phyloP scores from a whole-genome alignment of 495 filamentous ascomycete genomes.

The Annulohypoxylon maeteangense region DNA sequence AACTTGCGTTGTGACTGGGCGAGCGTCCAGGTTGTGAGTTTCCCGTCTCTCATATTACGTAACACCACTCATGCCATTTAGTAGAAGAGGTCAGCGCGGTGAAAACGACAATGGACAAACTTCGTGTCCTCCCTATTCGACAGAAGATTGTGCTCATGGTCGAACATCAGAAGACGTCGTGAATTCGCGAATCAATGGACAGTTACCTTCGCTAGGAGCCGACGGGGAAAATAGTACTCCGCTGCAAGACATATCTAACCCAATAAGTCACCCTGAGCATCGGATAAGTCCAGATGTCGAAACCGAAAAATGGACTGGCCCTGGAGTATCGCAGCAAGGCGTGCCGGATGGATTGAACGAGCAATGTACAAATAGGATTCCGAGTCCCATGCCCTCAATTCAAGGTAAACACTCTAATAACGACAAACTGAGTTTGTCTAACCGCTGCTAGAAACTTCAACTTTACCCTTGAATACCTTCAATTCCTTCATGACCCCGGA shows the following conservation, averaged over 20 bases:
- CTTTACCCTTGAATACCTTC: slow-evolving; percentile 42
- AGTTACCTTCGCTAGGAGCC: slow-evolving; percentile 19
- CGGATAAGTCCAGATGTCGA: slow-evolving; percentile 18
- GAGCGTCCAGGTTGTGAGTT: slow-evolving; percentile 54
- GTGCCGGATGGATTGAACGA: slow-evolving; percentile 13
- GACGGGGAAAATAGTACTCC: slow-evolving; percentile 27
- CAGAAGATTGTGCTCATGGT: slow-evolving; percentile 38
- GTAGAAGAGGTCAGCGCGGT: slow-evolving; percentile 42
- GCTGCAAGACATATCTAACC: slow-evolving; percentile 22
- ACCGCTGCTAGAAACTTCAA: slow-evolving; percentile 27
- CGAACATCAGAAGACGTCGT: slow-evolving; percentile 38
- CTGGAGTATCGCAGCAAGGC: slow-evolving; percentile 2
- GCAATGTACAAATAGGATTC: slow-evolving; percentile 17
- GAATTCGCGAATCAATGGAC: slow-evolving; percentile 39
- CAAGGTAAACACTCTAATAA: slow-evolving; percentile 27
- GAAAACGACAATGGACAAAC: slow-evolving; percentile 37
- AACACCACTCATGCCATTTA: slow-evolving; percentile 42
- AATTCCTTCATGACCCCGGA: slow-evolving; percentile 38
- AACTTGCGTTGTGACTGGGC: slow-evolving; percentile 52
- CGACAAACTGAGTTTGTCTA: not conserved
- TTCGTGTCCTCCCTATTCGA: slow-evolving; percentile 37
- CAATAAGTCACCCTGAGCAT: slow-evolving; percentile 18
- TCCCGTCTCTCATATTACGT: not conserved
- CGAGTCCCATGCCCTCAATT: slow-evolving; percentile 22
- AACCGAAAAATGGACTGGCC: slow-evolving; percentile 14